A percentile compares a stretch with the other conserved stretches of the same genome.
Evolutionary conservation across 768 basidiomycete species (phyloP).

Genomic region (Tulasnella sp.): DNA sequence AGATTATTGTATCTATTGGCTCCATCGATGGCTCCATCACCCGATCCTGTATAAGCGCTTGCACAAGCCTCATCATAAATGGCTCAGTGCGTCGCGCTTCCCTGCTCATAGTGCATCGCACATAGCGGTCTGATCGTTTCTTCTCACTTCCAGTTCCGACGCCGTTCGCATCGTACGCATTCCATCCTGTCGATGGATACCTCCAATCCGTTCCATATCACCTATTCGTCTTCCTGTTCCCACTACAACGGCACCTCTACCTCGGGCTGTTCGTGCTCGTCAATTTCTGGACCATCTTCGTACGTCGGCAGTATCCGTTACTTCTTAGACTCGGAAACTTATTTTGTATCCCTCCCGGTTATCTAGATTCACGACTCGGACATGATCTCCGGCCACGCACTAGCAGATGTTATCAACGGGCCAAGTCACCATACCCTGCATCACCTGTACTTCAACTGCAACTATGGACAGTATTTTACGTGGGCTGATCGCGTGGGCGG

Average conservation of each 20-base stretch:
- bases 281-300: constrained; percentile 90
- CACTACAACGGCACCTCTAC: constrained; percentile 76
- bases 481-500: constrained; percentile 78
- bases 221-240: constrained; percentile 80
- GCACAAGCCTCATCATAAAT: constrained; percentile 98
- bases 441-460: constrained; percentile 93
- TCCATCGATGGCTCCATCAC: constrained; percentile 83
- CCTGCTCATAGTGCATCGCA: not conserved
- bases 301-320: constrained; percentile 30
- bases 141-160: constrained; percentile 61
- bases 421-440: constrained; percentile 97
- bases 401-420: constrained; percentile 91
- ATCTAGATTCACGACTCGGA: constrained; percentile 92
- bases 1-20: constrained; percentile 91
- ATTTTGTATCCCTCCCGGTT: not conserved
- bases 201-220: constrained; percentile 93
- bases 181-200: constrained; percentile 94
- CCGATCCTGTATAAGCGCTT: constrained; percentile 79
- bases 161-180: constrained; percentile 94
- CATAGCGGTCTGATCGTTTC: too few species aligned
- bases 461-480: constrained; percentile 97
- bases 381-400: constrained; percentile 86
- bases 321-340: not conserved
- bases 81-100: constrained; percentile 65
- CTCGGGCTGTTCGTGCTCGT: constrained; percentile 81